phyloP scores from a whole-genome alignment of 2,329 filamentous ascomycete species.

The Macrophomina tecta region DNA sequence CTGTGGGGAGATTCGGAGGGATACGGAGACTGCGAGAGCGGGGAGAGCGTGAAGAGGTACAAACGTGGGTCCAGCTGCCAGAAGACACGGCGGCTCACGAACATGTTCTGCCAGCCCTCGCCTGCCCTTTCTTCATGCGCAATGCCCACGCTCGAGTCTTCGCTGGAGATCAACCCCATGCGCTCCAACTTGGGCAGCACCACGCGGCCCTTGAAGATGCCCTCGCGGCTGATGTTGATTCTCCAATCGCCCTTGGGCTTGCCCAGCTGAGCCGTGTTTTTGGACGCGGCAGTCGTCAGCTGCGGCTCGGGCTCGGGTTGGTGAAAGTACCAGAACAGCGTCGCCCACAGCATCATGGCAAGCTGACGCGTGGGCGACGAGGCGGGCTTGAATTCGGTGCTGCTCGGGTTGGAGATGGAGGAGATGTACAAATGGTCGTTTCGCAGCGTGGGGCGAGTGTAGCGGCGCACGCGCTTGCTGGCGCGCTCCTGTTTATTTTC shows the following conservation, averaged over 20 bases:
- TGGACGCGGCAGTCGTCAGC: slow-evolving; percentile 67
- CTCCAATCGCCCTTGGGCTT: slow-evolving; percentile 85
- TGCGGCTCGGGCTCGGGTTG: slow-evolving; percentile 74
- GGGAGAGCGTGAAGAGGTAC: slow-evolving; percentile 85
- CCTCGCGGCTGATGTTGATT: slow-evolving; percentile 82
- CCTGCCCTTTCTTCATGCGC: slow-evolving; percentile 66
- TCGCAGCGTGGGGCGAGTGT: slow-evolving; percentile 74
- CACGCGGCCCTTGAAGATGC: slow-evolving; percentile 83
- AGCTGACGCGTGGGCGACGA: slow-evolving; percentile 85
- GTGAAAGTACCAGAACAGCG: slow-evolving; percentile 97
- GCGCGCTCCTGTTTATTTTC: slow-evolving; percentile 30
- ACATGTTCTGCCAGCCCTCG: slow-evolving; percentile 79
- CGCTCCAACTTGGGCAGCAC: slow-evolving; percentile 89
- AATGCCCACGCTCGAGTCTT: slow-evolving; percentile 76
- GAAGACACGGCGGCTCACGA: slow-evolving; percentile 79
- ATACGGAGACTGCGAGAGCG: slow-evolving; percentile 57
- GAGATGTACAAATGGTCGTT: slow-evolving; percentile 90
- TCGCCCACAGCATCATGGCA: slow-evolving; percentile 96
- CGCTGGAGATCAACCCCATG: slow-evolving; percentile 82
- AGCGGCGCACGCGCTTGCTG: slow-evolving; percentile 63
- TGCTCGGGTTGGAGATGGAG: slow-evolving; percentile 84
- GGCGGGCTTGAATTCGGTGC: slow-evolving; percentile 77
- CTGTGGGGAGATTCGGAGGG: slow-evolving; percentile 57
- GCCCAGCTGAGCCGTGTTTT: slow-evolving; percentile 68
- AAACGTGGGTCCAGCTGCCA: slow-evolving; percentile 90